Conservation (phyloP, 768 basidiomycete genomes). For the Mycena vitilis region DNA sequence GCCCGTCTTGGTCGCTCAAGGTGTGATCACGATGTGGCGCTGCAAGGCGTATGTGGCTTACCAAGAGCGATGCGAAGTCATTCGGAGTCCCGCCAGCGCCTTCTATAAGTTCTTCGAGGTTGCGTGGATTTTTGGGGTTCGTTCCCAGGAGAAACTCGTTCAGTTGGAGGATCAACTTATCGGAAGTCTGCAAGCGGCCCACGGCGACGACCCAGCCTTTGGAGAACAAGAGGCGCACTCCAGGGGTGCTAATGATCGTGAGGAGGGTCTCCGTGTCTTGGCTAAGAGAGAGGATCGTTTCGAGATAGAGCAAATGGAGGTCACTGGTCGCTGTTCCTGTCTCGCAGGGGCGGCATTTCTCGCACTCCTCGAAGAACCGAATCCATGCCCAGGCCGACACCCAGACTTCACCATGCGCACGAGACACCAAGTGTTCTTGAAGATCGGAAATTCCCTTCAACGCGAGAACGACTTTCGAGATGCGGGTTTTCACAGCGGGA, state of each 20-base stretch:
- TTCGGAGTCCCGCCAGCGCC: conserved; percentile 9
- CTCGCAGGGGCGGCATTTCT: background rate
- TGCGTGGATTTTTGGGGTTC: background rate
- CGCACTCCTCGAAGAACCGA: conserved; percentile 19
- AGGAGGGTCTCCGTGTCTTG: background rate
- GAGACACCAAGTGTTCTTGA: conserved; percentile 16
- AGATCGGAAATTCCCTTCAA: conserved; percentile 9
- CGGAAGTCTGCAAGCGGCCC: background rate
- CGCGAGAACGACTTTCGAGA: conserved; percentile 4
- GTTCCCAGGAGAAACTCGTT: background rate
- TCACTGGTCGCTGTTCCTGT: background rate
- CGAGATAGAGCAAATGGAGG: background rate
- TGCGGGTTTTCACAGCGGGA: background rate
- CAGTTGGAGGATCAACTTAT: background rate
- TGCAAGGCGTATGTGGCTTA: conserved; percentile 10
- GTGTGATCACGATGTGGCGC: conserved; percentile 3
- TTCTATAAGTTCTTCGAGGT: conserved; percentile 7
- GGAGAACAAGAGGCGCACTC: background rate
- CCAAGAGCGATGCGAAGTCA: conserved; percentile 14
- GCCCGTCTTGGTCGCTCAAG: background rate
- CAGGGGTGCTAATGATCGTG: conserved; percentile 1
- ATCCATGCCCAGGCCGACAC: conserved; percentile 10
- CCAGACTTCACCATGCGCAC: conserved; percentile 10
- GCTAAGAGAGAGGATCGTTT: conserved; percentile 2
- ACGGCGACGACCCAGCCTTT: conserved; percentile 19